Base-by-base conservation (phyloP, 192 early-diverging fungal genomes). In the Gigaspora rosea region DNA sequence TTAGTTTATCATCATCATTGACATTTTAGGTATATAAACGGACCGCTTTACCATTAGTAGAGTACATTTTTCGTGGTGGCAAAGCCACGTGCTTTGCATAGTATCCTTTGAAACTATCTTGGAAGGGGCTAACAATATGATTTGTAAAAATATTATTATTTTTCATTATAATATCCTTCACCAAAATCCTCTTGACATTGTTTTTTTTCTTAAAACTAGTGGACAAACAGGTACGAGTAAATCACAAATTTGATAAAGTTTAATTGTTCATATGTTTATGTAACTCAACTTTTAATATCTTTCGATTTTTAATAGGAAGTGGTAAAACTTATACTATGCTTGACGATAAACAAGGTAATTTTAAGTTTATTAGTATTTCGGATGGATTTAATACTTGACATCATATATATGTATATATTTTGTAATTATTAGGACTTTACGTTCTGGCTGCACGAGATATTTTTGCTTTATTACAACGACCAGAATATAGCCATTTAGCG, bases 21-120 rank as follows among this genome's bases (percentile, higher is more conserved):
- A 27, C 27, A 27, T 27, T 27, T 27, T 79, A 80, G 89, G 89
- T 94, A 3, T 99, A 99, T 81, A 83, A 89, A 78, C 87, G 95
- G 52, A 98, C 97, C 5, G 97, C 97, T 51, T 88, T 90, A 63
- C 97, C 97, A 0, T 82, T 99, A 35, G 96, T 99, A 1, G 91
- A 96, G 64, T 97, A 97, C 80, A 91, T 98, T 32, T 99, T 99
- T 70, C 80, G 86, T 36, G 97, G 97, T 0, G 97, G 97, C 76
- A 98, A 97, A 71, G 96, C 96, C 0, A 99, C 97, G 11, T 98
- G 96, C 79, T 99, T 99, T 92, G 97, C 96, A 48, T 99, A 99
- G 93, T 93, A 90, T 81, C 89, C 86, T 41, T 57, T 48, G 8
- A 52, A 9, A 52, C 6, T 52, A 52, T 15, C 9, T 2, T 13